Base-by-base conservation (phyloP, 768 basidiomycete genomes). In the Russula vinacea region DNA sequence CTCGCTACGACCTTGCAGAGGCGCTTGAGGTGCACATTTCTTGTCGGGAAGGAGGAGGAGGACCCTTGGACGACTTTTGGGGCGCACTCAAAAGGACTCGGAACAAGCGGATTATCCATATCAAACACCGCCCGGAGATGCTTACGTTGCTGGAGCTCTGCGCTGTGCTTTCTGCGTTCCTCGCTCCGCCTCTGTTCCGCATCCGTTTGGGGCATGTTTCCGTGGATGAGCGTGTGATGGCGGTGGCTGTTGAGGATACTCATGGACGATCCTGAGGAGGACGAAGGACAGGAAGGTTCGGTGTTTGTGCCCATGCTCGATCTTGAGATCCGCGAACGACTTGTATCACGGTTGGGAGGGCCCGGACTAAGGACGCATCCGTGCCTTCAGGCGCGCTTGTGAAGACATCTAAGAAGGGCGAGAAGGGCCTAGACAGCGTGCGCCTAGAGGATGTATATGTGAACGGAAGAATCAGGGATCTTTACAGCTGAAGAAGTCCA, bases 341-440 rank as follows among this genome's bases (percentile, higher is more conserved):
- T 95, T 96, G 98, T 72, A 82, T 98, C 60, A 98, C 97, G 0
- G 86, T 98, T 6, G 97, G 92, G 9, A n/a, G n/a, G n/a, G n/a
- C n/a, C n/a, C n/a, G n/a, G n/a, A 95, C 92, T 17, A 70, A 71
- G 55, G 71, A 79, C 47, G 72, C 73, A 13, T 75, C 76, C 9
- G 77, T 94, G 3, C 62, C 70, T 0, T 79, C 92, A 2, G 87
- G 78, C 74, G 76, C 58, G 0, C 70, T 98, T 55, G 87, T 94
- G 9, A 76, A 83, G 65, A 72, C 60, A 1, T 88, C 84, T 83
- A 76, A 77, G 55, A 66, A 69, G 19, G 81, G 79, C 9, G 72
- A 70, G 56, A 53, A 47, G 63, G 72, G 68, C n/a, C 67, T 76
- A 10, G 70, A 71, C 22, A 69, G 72, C 0, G 51, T 79, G 1